A percentile compares a stretch with the other conserved stretches of the same genome.
Conservation (phyloP, 2,329 filamentous ascomycete genomes). For the Cylindrodendrum hubeiense region DNA sequence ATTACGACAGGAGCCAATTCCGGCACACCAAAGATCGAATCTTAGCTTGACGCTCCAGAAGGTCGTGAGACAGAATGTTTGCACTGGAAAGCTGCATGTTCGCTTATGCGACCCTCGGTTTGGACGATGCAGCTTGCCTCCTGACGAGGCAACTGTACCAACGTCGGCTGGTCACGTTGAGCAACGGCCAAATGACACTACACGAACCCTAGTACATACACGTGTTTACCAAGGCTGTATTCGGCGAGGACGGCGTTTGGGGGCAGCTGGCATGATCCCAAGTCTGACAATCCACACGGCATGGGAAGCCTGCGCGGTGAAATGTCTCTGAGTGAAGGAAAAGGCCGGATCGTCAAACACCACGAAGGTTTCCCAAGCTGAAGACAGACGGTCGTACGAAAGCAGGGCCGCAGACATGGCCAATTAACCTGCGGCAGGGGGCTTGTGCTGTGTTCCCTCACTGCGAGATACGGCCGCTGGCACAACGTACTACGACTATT, state of each 20-base stretch:
- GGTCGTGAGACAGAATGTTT: constrained; percentile 12
- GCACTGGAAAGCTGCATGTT: constrained; percentile 29
- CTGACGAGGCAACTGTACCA: constrained; percentile 25
- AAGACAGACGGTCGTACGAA: constrained; percentile 1
- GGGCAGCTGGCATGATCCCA: neutral
- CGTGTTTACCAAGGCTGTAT: constrained; percentile 31
- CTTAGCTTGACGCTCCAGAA: neutral
- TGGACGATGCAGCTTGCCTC: constrained; percentile 28
- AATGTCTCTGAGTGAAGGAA: neutral
- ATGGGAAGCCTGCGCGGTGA: neutral
- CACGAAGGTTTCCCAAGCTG: neutral
- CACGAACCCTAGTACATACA: constrained; percentile 31
- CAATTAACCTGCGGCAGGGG: constrained; percentile 18
- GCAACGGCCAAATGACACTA: constrained; percentile 29
- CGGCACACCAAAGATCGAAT: neutral
- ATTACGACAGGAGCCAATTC: no score
- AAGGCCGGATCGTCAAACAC: neutral
- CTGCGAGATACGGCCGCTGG: constrained; percentile 41
- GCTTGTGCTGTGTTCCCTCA: constrained; percentile 29
- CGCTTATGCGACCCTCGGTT: constrained; percentile 39
- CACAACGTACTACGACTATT: constrained; percentile 34
- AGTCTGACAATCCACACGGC: constrained; percentile 10
- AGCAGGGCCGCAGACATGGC: neutral
- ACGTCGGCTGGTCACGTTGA: constrained; percentile 36
- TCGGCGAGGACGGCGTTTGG: constrained; percentile 19